Conservation (phyloP, 192 early-diverging fungal genomes). For the Coemansia sp. region DNA sequence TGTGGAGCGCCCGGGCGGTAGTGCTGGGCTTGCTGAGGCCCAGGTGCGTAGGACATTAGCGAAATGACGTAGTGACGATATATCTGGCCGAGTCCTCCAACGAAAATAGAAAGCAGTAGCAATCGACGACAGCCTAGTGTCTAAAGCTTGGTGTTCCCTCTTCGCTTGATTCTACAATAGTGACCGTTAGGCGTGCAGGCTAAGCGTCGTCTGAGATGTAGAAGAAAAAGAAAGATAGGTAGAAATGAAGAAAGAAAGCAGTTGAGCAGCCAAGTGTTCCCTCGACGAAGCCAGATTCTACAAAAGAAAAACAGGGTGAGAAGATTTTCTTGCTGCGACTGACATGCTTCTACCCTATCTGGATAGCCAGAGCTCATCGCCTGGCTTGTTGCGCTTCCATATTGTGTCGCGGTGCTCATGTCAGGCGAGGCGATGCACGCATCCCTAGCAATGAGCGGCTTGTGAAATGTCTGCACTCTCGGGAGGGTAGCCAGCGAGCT, state of each 20-base stretch:
- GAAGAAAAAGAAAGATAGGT: not conserved
- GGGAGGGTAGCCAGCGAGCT: not conserved
- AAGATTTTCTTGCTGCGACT: not conserved
- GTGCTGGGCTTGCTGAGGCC: slow-evolving; percentile 4
- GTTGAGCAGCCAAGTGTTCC: not conserved
- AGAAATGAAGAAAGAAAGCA: not conserved
- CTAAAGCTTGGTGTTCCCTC: not conserved
- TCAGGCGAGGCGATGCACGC: slow-evolving; percentile 3
- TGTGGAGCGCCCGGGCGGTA: slow-evolving; percentile 4
- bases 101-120: not conserved
- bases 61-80: not conserved
- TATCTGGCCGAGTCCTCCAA: not conserved
- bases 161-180: not conserved
- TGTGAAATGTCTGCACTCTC: not conserved
- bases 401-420: not conserved
- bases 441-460: not conserved
- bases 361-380: not conserved
- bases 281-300: not conserved
- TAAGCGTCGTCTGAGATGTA: not conserved
- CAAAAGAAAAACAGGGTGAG: not conserved
- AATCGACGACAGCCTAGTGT: not conserved
- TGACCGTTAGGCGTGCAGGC: not conserved
- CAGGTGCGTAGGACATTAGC: slow-evolving; percentile 11
- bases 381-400: not conserved
- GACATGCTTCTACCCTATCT: not conserved